Evolutionary conservation across 352 stramenopile genomes (phyloP), one percentile per base, ranked within the genome.

Genomic region (Pythium pyrilobum): DNA sequence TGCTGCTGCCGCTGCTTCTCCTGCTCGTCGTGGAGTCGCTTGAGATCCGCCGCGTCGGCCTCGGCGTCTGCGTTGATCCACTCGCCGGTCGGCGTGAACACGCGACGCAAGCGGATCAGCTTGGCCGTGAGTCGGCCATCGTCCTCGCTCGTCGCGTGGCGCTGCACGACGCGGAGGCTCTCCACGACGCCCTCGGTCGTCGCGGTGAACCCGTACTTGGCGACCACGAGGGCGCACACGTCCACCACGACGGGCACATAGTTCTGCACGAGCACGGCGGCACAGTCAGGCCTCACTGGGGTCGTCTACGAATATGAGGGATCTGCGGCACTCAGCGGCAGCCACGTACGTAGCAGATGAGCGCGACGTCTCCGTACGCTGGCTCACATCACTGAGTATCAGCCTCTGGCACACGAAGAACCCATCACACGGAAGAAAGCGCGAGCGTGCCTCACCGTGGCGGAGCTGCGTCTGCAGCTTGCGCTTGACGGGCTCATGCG

Each of bases 31-130:
- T 71, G 52, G 36, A 52, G 55, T 21, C 62, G 61, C 5, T 53
- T 53, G 8, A 67, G 50, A 10, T 85, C 73, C 1, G 73, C 60
- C 18, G 64, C 66, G 5, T 84, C 73, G 4, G 69, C 72, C 10
- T 77, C 63, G 2, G 52, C 62, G 29, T 89, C 78, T 51, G 81
- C 69, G 21, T 61, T 48, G 44, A 84, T 75, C 78, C 78, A 89
- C 16, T 54, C 52, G 4, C 54, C 78, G 0, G 75, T 85, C 0
- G 78, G 78, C 0, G 75, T 80, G 21, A 89, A 49, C 4, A 74
- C 20, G 16, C 66, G 68, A 8, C 75, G 78, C 13, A 89, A 63
- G 2, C 31, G 55, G 20, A 81, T 66, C 47, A 89, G 66, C 6
- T 71, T 71, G 23, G 63, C 32, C 4, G 71, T 64, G 12, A 87